Base-by-base conservation (phyloP, 164 flowering plant species). In the Kalanchoe fedtschenkoi region DNA sequence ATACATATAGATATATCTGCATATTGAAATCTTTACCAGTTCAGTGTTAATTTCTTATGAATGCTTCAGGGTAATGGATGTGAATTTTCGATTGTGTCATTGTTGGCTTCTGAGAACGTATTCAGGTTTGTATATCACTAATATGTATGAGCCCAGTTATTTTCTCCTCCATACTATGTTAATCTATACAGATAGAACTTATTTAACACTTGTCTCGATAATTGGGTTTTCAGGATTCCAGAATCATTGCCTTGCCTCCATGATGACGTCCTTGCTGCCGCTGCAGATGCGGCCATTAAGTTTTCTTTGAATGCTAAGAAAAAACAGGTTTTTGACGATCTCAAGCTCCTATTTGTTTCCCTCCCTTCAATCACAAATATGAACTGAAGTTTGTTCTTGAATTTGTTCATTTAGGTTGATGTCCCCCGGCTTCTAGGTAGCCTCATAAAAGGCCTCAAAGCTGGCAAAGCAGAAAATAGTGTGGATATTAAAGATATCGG, bases 381-480 rank as follows among this genome's bases (percentile, higher is more conserved):
- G 13, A 35, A 1, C 35, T 11, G 24, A 39, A 17, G 5, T 44
- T 35, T 24, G 55, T 47, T 22, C 56, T 32, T 17, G 30, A 10
- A 71, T 30, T 29, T 68, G 16, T 59, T 67, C 44, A 55, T 61
- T 47, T 72, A 91, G 93, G 72, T 32, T 63, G 53, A 66, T 63
- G 26, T 72, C 8, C 70, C 81, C 19, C 79, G 88, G 32, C 67
- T 82, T 68, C 68, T 87, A 34, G 78, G 80, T 69, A 81, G 86
- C 35, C 65, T 89, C 44, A 66, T 86, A 16, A 91, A 85, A 71
- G 95, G 91, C 59, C 65, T 87, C 42, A 80, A 81, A 76, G 81
- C 65, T 14, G 74, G 63, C 35, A 81, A 78, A 65, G 63, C 37
- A 59, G 82, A 62, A 33, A 66, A 76, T 34, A 55, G 66, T 53